Evolutionary conservation across 371 early-diverging fungal species (phyloP).

Genomic region (Choanephora cucurbitarum): DNA sequence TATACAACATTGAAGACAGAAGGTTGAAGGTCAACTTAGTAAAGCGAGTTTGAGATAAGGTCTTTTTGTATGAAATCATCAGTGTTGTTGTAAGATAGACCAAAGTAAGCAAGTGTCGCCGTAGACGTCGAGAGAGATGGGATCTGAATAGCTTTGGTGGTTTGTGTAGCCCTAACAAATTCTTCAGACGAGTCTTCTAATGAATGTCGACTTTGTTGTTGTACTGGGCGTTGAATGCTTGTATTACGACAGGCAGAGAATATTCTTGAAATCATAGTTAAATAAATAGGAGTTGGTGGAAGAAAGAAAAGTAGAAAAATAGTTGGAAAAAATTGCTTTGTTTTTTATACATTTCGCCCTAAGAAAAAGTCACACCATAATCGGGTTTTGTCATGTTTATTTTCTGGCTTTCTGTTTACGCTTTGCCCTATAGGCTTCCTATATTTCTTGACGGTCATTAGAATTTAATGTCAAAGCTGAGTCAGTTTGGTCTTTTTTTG

Average conservation of each 20-base stretch:
- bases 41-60: conserved; percentile 30
- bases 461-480: too few species aligned
- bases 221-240: conserved; percentile 6
- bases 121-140: neutral
- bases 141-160: neutral
- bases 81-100: conserved; percentile 29
- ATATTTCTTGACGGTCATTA: too few species aligned
- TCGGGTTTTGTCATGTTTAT: conserved; percentile 7
- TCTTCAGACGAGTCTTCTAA: conserved; percentile 27
- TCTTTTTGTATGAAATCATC: conserved; percentile 46
- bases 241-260: conserved; percentile 18
- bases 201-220: conserved; percentile 14
- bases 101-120: conserved; percentile 18
- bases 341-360: neutral
- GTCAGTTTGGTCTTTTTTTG: too few species aligned
- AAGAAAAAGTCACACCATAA: conserved; percentile 17
- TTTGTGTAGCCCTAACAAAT: conserved; percentile 8
- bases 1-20: conserved; percentile 27
- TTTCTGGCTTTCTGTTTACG: neutral
- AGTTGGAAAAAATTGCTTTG: neutral
- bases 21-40: neutral
- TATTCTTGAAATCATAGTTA: conserved; percentile 29
- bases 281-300: neutral
- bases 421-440: neutral
- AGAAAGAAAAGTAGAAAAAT: conserved; percentile 3